A percentile compares a stretch with the other conserved stretches of the same genome.
phyloP scores from a whole-genome alignment of 371 early-diverging fungal genomes.

The Mycotypha africana region DNA sequence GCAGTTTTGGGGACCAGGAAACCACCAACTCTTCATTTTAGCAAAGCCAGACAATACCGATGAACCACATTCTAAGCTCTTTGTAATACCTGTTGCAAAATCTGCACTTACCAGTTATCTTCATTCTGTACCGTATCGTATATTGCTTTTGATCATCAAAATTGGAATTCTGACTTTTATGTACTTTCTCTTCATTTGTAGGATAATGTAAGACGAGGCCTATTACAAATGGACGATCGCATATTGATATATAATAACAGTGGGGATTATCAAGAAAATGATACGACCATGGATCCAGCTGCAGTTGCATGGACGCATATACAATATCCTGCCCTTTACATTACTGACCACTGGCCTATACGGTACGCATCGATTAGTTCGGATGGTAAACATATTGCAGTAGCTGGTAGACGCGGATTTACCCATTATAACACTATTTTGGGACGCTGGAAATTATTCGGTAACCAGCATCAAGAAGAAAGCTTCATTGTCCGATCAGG shows the following conservation, averaged over 20 bases:
- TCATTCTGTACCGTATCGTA: conserved; percentile 42
- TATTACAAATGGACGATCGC: conserved; percentile 70
- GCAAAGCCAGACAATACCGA: conserved; percentile 4
- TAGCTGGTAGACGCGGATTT: conserved; percentile 77
- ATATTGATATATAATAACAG: conserved; percentile 66
- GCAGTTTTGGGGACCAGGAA: conserved; percentile 79
- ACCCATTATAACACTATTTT: conserved; percentile 71
- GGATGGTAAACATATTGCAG: conserved; percentile 70
- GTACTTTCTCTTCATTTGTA: too few relatives aligned
- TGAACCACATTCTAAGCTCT: conserved; percentile 29
- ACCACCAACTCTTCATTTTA: conserved; percentile 61
- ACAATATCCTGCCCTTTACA: conserved; percentile 71
- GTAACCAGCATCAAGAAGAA: conserved; percentile 81
- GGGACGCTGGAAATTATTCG: conserved; percentile 82
- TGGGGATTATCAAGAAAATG: conserved; percentile 55
- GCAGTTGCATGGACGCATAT: conserved; percentile 74
- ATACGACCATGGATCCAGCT: conserved; percentile 70
- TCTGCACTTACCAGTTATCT: conserved; percentile 53
- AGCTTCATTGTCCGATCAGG: conserved; percentile 70
- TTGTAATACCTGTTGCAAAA: conserved; percentile 66
- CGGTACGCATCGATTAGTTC: conserved; percentile 64
- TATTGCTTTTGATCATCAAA: not conserved
- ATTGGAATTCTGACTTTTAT: too few relatives aligned
- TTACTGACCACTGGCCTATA: conserved; percentile 83
- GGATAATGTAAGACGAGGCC: conserved; percentile 65